phyloP scores from a whole-genome alignment of 257 asterid species.

The Echites panduratus region DNA sequence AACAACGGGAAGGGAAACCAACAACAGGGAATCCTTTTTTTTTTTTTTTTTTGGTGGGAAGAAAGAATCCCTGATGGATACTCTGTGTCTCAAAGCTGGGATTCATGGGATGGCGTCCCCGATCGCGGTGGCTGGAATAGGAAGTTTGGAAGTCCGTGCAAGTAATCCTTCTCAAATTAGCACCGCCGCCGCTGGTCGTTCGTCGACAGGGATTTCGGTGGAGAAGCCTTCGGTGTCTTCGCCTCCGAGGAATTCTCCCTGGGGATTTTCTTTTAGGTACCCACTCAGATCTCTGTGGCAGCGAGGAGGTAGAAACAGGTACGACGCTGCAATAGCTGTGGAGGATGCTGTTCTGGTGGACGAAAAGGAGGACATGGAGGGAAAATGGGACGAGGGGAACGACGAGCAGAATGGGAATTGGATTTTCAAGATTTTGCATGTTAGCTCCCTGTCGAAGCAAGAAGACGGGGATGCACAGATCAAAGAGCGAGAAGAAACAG shows the following conservation, averaged over 20 bases:
- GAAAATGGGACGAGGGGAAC: slow-evolving; percentile 6
- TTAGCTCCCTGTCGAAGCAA: slow-evolving; percentile 51
- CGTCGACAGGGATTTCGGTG: slow-evolving; percentile 41
- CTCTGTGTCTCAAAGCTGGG: slow-evolving; percentile 66
- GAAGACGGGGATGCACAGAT: slow-evolving; percentile 22
- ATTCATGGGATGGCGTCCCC: slow-evolving; percentile 54
- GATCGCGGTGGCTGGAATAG: slow-evolving; percentile 41
- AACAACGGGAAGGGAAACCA: not conserved
- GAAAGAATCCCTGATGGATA: slow-evolving; percentile 44
- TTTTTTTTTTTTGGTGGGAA: not conserved
- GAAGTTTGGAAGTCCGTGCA: slow-evolving; percentile 45
- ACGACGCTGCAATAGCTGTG: slow-evolving; percentile 55
- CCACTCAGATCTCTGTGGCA: slow-evolving; percentile 81
- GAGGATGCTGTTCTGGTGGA: slow-evolving; percentile 63
- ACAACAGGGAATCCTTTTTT: not conserved
- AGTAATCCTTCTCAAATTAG: slow-evolving; percentile 30
- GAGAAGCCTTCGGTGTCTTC: slow-evolving; percentile 34
- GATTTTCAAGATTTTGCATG: slow-evolving; percentile 71
- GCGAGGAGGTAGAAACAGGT: slow-evolving; percentile 31
- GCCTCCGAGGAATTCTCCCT: slow-evolving; percentile 35
- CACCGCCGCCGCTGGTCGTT: slow-evolving; percentile 19
- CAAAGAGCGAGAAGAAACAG: slow-evolving; percentile 28
- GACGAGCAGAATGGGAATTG: slow-evolving; percentile 44
- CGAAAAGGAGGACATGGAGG: slow-evolving; percentile 34
- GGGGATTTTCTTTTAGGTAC: slow-evolving; percentile 73